Evolutionary conservation across 2,329 filamentous ascomycete genomes (phyloP), one percentile per base, ranked within the genome.

Genomic region (Colletotrichum tamarilloi): DNA sequence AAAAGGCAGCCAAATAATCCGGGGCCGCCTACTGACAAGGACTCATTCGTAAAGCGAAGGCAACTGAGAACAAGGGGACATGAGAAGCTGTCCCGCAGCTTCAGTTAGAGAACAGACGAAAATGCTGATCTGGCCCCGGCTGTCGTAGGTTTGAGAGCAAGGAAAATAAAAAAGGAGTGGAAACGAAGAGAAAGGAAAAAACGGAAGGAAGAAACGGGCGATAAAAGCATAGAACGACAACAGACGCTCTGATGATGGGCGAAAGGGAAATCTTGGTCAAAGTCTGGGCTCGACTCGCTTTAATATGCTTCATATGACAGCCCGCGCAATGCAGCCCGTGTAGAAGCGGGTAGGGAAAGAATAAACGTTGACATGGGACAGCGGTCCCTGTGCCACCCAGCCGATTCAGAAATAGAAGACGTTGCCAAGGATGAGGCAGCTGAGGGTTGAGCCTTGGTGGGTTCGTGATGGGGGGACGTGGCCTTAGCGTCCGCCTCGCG

Each of bases 31-130:
- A 70, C 67, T 71, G 70, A 74, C 68, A 59, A 62, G 67, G 55
- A 75, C 62, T 71, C 64, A 72, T 65, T 62, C 65, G 74, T 68
- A 55, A 71, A 75, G 67, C 30, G 57, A 75, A 75, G 68, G 69
- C 30, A 75, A 76, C 75, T 73, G 68, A 74, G 73, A 74, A 72
- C 62, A 77, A 77, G 73, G 73, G 67, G 59, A 78, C 75, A 77
- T 74, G 63, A 69, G 79, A 80, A 82, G 81, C 80, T 79, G 82
- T 79, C 82, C 83, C 56, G 83, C 83, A 79, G 83, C 81, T 79
- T 80, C 76, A 69, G 76, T 71, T 67, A 65, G 72, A 77, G 53
- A 72, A 69, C 60, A 72, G 75, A 74, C 67, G 68, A 65, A 71
- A 74, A 70, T 60, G 58, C 68, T 71, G 67, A 46, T 71, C 62